Evolutionary conservation across 306 rosid species (phyloP).

Genomic region (Vigna radiata): DNA sequence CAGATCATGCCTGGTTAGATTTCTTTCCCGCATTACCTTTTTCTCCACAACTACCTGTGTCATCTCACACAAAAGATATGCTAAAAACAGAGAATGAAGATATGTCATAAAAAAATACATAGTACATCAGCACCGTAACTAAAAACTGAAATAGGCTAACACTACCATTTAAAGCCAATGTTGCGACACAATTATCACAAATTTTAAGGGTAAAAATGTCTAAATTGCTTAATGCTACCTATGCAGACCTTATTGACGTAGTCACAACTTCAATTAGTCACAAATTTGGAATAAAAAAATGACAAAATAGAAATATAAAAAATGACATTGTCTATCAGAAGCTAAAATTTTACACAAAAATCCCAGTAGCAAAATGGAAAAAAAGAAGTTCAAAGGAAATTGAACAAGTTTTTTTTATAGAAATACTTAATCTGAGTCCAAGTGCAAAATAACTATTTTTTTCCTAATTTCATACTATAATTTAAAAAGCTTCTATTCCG

Average conservation of each 20-base stretch:
- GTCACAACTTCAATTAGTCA: slow-evolving; percentile 3
- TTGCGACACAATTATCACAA: neutral
- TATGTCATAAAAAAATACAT: neutral
- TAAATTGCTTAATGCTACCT: neutral
- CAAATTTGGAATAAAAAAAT: neutral
- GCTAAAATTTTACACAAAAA: slow-evolving; percentile 15
- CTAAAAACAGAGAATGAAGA: slow-evolving; percentile 14
- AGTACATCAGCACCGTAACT: neutral
- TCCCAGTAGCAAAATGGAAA: neutral
- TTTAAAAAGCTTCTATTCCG: neutral
- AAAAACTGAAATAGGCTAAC: neutral
- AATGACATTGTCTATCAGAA: neutral
- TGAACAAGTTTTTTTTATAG: neutral
- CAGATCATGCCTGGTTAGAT: slow-evolving; percentile 80
- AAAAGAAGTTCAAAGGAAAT: neutral
- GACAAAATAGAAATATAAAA: slow-evolving; percentile 5
- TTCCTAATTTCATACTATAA: neutral
- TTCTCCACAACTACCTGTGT: slow-evolving; percentile 95
- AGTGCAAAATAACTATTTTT: neutral
- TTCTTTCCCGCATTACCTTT: slow-evolving; percentile 84
- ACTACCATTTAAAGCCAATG: slow-evolving; percentile 7
- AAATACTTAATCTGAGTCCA: neutral
- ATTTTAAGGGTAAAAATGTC: neutral
- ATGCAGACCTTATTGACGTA: neutral
- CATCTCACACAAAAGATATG: slow-evolving; percentile 9